Conservation (phyloP, 352 stramenopile genomes). For the Phytophthora hibernalis region DNA sequence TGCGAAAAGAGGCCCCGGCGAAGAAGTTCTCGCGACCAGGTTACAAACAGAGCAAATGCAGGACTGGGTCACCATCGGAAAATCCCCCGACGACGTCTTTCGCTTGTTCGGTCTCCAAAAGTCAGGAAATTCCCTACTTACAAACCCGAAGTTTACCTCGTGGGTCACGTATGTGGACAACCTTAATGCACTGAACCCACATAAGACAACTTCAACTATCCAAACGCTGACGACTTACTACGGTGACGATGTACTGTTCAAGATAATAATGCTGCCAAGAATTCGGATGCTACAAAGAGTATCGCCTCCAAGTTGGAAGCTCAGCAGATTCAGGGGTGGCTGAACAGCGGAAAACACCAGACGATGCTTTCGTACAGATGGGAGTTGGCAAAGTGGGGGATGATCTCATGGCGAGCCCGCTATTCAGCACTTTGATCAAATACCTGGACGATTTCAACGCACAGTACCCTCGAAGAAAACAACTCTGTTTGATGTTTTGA, state of each 20-base stretch:
- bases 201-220: background rate
- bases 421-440: no score
- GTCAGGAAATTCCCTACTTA: background rate
- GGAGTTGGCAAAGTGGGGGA: no score
- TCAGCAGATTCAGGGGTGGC: no score
- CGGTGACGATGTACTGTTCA: background rate
- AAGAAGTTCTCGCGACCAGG: background rate
- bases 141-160: background rate
- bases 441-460: no score
- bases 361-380: no score
- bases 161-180: background rate
- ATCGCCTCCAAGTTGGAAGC: no score
- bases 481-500: no score
- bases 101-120: background rate
- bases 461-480: no score
- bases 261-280: no score
- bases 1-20: background rate
- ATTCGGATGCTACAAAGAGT: no score
- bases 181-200: background rate
- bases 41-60: background rate
- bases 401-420: no score
- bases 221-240: slow-evolving; percentile 1
- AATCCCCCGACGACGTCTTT: slow-evolving; percentile 2
- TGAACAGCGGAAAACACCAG: no score
- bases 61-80: background rate